Evolutionary conservation across 1,139 yeast genomes (phyloP).

Genomic region (Yamadazyma siamensis): DNA sequence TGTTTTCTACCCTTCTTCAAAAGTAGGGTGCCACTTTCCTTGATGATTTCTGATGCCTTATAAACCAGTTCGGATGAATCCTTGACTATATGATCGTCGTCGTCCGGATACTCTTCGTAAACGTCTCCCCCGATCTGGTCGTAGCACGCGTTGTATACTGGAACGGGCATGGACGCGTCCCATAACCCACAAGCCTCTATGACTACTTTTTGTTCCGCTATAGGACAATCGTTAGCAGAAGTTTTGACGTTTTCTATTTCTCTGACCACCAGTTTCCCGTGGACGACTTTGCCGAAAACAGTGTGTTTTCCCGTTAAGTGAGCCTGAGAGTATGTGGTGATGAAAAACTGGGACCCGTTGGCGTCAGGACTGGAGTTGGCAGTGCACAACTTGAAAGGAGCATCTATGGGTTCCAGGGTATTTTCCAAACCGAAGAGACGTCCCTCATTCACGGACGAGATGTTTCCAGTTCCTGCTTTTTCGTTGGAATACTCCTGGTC

Average conservation of each 20-base stretch:
- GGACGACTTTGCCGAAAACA: conserved; percentile 62
- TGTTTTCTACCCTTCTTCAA: conserved; percentile 50
- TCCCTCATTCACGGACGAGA: conserved; percentile 37
- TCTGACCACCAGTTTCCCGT: conserved; percentile 71
- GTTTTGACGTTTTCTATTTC: conserved; percentile 54
- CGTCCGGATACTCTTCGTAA: conserved; percentile 75
- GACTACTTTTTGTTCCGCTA: conserved; percentile 31
- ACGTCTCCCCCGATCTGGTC: conserved; percentile 62
- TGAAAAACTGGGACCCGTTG: conserved; percentile 77
- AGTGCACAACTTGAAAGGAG: conserved; percentile 60
- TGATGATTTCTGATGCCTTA: conserved; percentile 51
- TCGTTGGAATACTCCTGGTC: conserved; percentile 25
- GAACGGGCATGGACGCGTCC: conserved; percentile 49
- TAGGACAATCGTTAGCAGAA: conserved; percentile 40
- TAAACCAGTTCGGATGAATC: conserved; percentile 55
- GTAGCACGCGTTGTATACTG: conserved; percentile 61
- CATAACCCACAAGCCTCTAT: conserved; percentile 68
- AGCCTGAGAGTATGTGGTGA: conserved; percentile 66
- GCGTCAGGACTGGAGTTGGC: conserved; percentile 57
- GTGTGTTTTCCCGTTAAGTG: conserved; percentile 76
- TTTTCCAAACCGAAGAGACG: conserved; percentile 62
- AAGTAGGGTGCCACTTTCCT: conserved; percentile 61
- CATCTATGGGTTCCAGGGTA: conserved; percentile 38
- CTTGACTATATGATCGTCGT: conserved; percentile 54
- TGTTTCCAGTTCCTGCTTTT: conserved; percentile 51